Conservation (phyloP, 192 early-diverging fungal species). For the Lunasporangiospora selenospora region DNA sequence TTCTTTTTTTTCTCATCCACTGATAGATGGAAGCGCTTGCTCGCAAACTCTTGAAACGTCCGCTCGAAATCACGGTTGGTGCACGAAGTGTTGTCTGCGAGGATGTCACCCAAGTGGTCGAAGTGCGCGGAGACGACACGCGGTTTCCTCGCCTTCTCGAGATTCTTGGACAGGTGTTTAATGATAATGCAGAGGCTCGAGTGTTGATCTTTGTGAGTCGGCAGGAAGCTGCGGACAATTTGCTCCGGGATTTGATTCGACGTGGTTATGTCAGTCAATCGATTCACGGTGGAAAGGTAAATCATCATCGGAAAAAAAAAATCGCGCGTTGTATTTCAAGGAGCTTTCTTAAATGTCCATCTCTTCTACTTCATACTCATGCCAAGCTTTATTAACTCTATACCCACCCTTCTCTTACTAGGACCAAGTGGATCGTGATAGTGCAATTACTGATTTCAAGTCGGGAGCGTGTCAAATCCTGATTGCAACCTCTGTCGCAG, state of each 20-base stretch:
- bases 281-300: conserved; percentile 93
- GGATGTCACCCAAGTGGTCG: conserved; percentile 90
- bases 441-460: conserved; percentile 95
- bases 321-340: too few relatives aligned
- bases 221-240: conserved; percentile 92
- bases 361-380: too few relatives aligned
- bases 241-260: conserved; percentile 83
- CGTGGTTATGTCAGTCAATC: conserved; percentile 89
- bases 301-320: not conserved
- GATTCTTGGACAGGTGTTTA: conserved; percentile 85
- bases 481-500: conserved; percentile 97
- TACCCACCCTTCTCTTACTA: conserved; percentile 31
- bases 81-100: conserved; percentile 88
- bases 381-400: not conserved
- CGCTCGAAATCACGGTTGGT: conserved; percentile 95
- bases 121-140: conserved; percentile 82
- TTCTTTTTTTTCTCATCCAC: not conserved
- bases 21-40: conserved; percentile 90
- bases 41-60: conserved; percentile 88
- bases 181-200: conserved; percentile 73
- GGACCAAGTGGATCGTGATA: conserved; percentile 90
- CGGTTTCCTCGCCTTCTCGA: conserved; percentile 89
- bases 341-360: too few relatives aligned
- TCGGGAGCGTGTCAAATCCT: conserved; percentile 86
- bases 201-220: conserved; percentile 94